Evolutionary conservation across 108 stramenopile species (phyloP).

Genomic region (Pseudonitzschia multiseries): DNA sequence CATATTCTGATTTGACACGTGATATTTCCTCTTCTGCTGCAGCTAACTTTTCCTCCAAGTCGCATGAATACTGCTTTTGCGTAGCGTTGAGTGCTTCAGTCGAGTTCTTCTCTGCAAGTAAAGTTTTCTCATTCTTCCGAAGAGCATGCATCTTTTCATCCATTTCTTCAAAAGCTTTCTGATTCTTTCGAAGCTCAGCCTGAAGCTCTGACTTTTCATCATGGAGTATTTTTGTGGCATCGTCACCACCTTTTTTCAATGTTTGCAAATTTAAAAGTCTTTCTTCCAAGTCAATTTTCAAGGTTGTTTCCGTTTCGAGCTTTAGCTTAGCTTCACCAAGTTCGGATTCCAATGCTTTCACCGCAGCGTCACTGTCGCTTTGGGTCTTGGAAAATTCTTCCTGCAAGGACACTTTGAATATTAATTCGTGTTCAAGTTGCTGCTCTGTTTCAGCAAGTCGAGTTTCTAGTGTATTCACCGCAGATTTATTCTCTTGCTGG

Average conservation of each 20-base stretch:
- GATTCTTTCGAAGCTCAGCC: not conserved
- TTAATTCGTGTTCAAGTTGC: not conserved
- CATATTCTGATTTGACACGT: conserved; percentile 1
- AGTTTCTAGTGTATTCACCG: not conserved
- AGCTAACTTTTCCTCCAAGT: conserved; percentile 1
- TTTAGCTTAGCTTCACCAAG: conserved; percentile 9
- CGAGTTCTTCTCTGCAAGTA: conserved; percentile 17
- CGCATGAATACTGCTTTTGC: not conserved
- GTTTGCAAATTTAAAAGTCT: not conserved
- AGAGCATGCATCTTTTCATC: not conserved
- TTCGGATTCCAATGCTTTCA: not conserved
- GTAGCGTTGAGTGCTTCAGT: not conserved
- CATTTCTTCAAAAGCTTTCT: not conserved
- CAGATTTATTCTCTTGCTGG: not conserved
- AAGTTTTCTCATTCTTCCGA: not conserved
- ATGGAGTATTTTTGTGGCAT: not conserved
- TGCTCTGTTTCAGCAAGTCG: not conserved
- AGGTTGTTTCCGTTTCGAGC: not conserved
- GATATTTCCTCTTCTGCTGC: not conserved
- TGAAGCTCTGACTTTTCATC: not conserved
- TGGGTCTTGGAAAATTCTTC: not conserved
- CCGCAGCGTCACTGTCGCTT: not conserved
- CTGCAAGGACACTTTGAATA: not conserved
- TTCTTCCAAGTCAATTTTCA: conserved; percentile 2
- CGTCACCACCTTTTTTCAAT: not conserved